Evolutionary conservation across 2,329 filamentous ascomycete genomes (phyloP), one percentile per base, ranked within the genome.

Genomic region (Plenodomus biglobosus): DNA sequence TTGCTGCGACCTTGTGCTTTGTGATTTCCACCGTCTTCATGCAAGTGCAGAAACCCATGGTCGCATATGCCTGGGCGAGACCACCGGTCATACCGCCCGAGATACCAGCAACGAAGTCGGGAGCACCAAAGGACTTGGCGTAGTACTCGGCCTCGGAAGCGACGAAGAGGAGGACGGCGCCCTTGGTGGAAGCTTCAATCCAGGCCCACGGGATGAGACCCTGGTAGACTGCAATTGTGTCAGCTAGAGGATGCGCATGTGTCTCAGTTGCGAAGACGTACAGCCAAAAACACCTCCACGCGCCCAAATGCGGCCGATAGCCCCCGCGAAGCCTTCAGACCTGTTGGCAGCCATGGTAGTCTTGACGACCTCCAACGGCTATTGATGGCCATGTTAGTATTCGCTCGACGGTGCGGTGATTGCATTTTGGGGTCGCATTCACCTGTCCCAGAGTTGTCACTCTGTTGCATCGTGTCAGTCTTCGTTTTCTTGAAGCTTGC

Each of bases 21-120:
- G 94, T 99, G 77, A 99, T 99, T 77, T 99, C 94, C 61, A 97
- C 94, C 57, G 94, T 99, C 86, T 99, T 99, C 94, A 99, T 99
- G 84, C 94, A 99, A 54, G 94, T 99, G 79, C 94, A 99, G 85
- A 99, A 99, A 63, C 94, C 94, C 92, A 99, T 99, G 73, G 94
- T 99, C 60, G 94, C 94, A 75, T 99, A 99, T 52, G 94, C 94
- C 79, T 99, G 94, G 39, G 92, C 94, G 50, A 99, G 85, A 82
- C 94, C 94, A 72, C 94, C 94, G 18, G 85, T 82, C 80, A 99
- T 90, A 75, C 94, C 94, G 68, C 94, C 94, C 24, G 81, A 72
- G 77, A 99, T 97, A 71, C 94, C 94, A 62, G 86, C 85, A 42
- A 88, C 80, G 75, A 99, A 97, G 75, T 95, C 87, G 66, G 82